A percentile compares a stretch with the other conserved stretches of the same genome.
Evolutionary conservation across 768 basidiomycete genomes (phyloP).

Genomic region (Tephrocybe sp.): DNA sequence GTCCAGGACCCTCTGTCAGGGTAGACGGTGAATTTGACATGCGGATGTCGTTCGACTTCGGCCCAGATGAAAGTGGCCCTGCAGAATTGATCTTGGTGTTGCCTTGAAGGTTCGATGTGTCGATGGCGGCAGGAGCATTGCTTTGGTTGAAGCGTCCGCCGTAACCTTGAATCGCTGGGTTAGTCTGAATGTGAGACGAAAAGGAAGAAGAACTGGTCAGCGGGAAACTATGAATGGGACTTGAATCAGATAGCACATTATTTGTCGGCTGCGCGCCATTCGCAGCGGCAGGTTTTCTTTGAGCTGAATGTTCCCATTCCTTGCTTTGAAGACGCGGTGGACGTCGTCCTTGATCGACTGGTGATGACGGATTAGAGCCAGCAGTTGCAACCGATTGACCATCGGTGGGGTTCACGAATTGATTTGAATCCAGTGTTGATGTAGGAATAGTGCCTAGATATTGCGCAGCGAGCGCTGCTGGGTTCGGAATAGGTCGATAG

Average conservation of each 20-base stretch:
- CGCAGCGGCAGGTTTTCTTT: conserved; percentile 20
- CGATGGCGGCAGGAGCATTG: conserved; percentile 16
- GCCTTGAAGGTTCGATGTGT: conserved; percentile 26
- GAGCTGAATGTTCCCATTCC: conserved; percentile 24
- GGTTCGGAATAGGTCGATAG: conserved; percentile 66
- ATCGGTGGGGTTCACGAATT: conserved; percentile 17
- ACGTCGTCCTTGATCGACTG: conserved; percentile 22
- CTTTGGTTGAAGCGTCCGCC: conserved; percentile 23
- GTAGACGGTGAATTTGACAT: conserved; percentile 15
- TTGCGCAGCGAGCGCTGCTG: conserved; percentile 59
- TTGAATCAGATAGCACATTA: conserved; percentile 32
- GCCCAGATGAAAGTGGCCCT: conserved; percentile 14
- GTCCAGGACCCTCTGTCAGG: conserved; percentile 12
- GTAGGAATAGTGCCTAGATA: conserved; percentile 55
- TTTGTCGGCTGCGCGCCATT: conserved; percentile 23
- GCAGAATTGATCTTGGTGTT: conserved; percentile 19
- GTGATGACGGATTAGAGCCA: conserved; percentile 20
- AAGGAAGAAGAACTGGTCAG: conserved; percentile 20
- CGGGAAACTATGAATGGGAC: conserved; percentile 6
- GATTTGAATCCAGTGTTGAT: conserved; percentile 20
- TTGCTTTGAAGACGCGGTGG: conserved; percentile 28
- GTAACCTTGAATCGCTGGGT: conserved; percentile 20
- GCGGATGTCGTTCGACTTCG: conserved; percentile 13
- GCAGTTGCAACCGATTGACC: conserved; percentile 30
- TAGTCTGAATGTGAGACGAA: conserved; percentile 17